Base-by-base conservation (phyloP, 2,329 filamentous ascomycete species). In the Bipolaris oryzae region DNA sequence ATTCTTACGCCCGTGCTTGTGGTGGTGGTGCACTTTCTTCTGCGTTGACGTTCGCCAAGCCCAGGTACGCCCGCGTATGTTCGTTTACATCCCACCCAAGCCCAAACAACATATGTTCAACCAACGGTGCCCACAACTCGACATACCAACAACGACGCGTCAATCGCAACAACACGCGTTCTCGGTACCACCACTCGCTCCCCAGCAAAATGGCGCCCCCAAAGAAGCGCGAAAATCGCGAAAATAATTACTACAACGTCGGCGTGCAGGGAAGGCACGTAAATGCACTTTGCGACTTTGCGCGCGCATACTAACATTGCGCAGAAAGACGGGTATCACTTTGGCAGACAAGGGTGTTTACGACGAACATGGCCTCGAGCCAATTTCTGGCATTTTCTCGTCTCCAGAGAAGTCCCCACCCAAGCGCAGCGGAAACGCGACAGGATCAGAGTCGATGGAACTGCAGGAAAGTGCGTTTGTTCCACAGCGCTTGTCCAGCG, bases 291-390 rank as follows among this genome's bases (percentile, higher is more conserved):
- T 34, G 38, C 6, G 28, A 18, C 21, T 15, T 20, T 39, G 28
- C 55, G 55, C 53, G 60, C 51, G 39, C 25, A 56, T 38, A 18
- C 61, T 68, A 11, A 72, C 38, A 35, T 47, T 31, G 20, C 21
- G 47, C 66, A 97, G 94, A 67, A 96, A 96, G 84, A 99, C 95
- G 0, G 95, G 95, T 42, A 85, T 96, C 23, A 89, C 87, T 1
- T 78, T 98, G 31, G 86, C 87, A 69, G 91, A 96, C 70, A 87
- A 82, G 53, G 91, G 91, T 50, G 81, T 88, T 58, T 89, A 92
- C 78, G 94, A 98, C 78, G 92, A 96, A 74, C 83, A 96, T 82
- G 95, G 94, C 76, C 87, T 99, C 81, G 92, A 97, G 74, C 89
- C 91, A 34, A 84, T 96, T 56, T 90, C 94, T 34, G 86, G 87